Percentiles rank a stretch among this genome's conserved stretches.
Evolutionary conservation across 2,329 filamentous ascomycete species (phyloP).

Genomic region (Aspergillus fumigatiaffinis): DNA sequence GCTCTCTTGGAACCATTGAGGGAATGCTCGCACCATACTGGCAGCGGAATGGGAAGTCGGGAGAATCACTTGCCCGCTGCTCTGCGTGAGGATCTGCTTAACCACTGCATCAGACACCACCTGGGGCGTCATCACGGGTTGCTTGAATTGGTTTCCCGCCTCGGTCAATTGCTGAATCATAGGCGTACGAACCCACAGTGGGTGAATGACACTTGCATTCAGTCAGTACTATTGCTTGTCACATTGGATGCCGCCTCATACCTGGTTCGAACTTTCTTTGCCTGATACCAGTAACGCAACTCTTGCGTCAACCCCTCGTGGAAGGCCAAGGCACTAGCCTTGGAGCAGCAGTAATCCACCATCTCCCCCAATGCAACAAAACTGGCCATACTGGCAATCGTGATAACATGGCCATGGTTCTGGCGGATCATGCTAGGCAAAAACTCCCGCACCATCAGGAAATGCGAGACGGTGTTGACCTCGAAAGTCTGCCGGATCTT

Average conservation of each 20-base stretch:
- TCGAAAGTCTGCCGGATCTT: slow-evolving; percentile 48
- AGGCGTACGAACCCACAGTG: slow-evolving; percentile 48
- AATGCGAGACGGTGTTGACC: slow-evolving; percentile 52
- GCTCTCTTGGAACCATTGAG: slow-evolving; percentile 47
- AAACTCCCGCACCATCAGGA: slow-evolving; percentile 50
- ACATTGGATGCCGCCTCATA: slow-evolving; percentile 7
- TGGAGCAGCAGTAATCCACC: slow-evolving; percentile 51
- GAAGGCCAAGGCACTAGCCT: slow-evolving; percentile 51
- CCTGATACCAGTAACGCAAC: slow-evolving; percentile 33
- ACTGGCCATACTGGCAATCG: slow-evolving; percentile 52
- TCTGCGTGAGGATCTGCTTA: slow-evolving; percentile 47
- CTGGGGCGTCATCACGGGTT: slow-evolving; percentile 34
- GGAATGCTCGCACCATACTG: slow-evolving; percentile 29
- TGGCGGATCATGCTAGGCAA: slow-evolving; percentile 48
- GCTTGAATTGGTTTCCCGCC: slow-evolving; percentile 26
- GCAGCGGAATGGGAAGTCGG: slow-evolving; percentile 33
- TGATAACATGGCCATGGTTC: slow-evolving; percentile 56
- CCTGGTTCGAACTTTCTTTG: slow-evolving; percentile 37
- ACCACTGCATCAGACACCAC: slow-evolving; percentile 48
- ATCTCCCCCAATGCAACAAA: slow-evolving; percentile 48
- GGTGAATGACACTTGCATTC: slow-evolving; percentile 27
- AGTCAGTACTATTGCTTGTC: slow-evolving; percentile 3
- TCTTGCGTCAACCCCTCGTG: slow-evolving; percentile 48
- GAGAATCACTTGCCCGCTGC: slow-evolving; percentile 48
- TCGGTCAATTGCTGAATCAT: slow-evolving; percentile 40